Base-by-base conservation (phyloP, 768 basidiomycete species). In the Mycena latifolia region DNA sequence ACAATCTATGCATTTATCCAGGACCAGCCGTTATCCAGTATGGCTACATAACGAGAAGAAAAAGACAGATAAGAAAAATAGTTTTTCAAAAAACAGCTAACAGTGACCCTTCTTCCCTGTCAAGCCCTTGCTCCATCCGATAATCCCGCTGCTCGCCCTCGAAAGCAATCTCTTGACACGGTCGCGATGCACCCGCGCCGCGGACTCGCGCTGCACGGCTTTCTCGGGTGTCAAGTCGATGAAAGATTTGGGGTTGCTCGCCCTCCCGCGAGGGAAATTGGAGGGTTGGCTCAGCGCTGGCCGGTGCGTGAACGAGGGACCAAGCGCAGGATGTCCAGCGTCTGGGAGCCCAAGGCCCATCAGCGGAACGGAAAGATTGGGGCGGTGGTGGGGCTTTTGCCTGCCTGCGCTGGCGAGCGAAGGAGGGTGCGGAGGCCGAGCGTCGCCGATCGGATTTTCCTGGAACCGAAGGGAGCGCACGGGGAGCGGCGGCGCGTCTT, bases 221-320 rank as follows among this genome's bases (percentile, higher is more conserved):
- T 63, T 61, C 39, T 70, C 69, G 9, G 69, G 69, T 33, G 54
- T 63, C 52, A 70, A 57, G 57, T 70, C 69, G 57, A 70, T 70
- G 57, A 70, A 70, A 9, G 69, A 70, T 20, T 61, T 56, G 37
- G 63, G 68, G 35, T 67, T 50, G 45, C 3, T n/a, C 20, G 25
- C 43, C 15, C n/a, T 12, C 5, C 25, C 20, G 25, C 61, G 31
- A 25, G 35, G 43, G 10, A 37, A 25, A 41, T 63, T 55, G 53
- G 43, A 39, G 9, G 67, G 63, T 54, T 69, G 67, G 50, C 69
- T 63, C 18, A 28, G 52, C 24, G 65, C 53, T 33, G 61, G n/a
- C 18, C 69, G 61, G 47, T 63, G 67, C 20, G 60, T 65, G 65
- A 66, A 70, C 47, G 69, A 55, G 3, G 60, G 43, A 27, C 64